Evolutionary conservation across 2,329 filamentous ascomycete species (phyloP).

Genomic region (Xylogone sp.): DNA sequence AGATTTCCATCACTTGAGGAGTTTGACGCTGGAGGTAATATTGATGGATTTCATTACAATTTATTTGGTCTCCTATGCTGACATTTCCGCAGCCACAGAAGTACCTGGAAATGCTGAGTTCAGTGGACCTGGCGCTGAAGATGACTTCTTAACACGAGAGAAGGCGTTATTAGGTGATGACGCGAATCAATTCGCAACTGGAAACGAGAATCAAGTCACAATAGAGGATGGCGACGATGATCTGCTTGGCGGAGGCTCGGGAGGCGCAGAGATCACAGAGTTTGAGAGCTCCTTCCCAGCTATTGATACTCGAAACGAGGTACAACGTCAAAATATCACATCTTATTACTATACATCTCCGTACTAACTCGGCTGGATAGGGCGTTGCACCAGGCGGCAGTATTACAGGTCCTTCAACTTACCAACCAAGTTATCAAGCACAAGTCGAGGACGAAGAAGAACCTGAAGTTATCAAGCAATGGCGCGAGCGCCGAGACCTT

Average conservation of each 20-base stretch:
- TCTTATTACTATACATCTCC: not conserved
- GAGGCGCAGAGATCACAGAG: slow-evolving; percentile 32
- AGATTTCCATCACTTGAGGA: slow-evolving; percentile 58
- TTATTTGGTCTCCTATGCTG: not conserved
- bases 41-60: slow-evolving; percentile 8
- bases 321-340: slow-evolving; percentile 32
- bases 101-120: slow-evolving; percentile 43
- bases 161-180: slow-evolving; percentile 87
- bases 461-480: slow-evolving; percentile 83
- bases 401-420: slow-evolving; percentile 61
- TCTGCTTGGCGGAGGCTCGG: slow-evolving; percentile 60
- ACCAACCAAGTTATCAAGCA: slow-evolving; percentile 20
- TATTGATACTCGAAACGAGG: slow-evolving; percentile 64
- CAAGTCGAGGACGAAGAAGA: slow-evolving; percentile 67
- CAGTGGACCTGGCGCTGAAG: slow-evolving; percentile 56
- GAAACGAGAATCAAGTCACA: slow-evolving; percentile 64
- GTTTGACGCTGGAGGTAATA: slow-evolving; percentile 48
- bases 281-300: slow-evolving; percentile 93
- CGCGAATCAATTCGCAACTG: slow-evolving; percentile 81
- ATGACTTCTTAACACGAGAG: slow-evolving; percentile 90
- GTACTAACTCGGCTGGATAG: slow-evolving; percentile 35
- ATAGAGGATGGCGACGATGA: slow-evolving; percentile 67
- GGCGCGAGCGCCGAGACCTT: slow-evolving; percentile 85
- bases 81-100: slow-evolving; percentile 47
- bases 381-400: slow-evolving; percentile 70